phyloP scores from a whole-genome alignment of 768 basidiomycete genomes.

The Kwoniella bestiolae region DNA sequence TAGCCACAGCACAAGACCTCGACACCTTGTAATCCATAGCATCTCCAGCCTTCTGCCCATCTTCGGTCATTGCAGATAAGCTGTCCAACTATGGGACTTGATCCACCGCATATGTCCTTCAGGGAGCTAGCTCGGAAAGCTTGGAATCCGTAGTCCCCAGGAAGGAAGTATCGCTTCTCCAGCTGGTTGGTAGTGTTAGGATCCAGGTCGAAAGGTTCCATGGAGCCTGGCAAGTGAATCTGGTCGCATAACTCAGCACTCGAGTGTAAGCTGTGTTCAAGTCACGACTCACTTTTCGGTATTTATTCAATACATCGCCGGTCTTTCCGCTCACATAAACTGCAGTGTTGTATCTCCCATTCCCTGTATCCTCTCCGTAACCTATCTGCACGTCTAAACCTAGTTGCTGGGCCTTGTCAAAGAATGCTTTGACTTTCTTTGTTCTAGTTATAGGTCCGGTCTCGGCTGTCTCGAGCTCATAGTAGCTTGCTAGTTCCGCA shows the following conservation, averaged over 20 bases:
- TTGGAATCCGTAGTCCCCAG: constrained; percentile 53
- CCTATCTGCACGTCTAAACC: constrained; percentile 55
- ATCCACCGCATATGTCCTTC: constrained; percentile 27
- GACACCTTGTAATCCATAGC: constrained; percentile 51
- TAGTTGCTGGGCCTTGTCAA: constrained; percentile 40
- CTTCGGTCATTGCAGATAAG: constrained; percentile 56
- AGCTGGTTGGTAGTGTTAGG: constrained; percentile 55
- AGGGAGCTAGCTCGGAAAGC: constrained; percentile 51
- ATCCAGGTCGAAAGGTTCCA: constrained; percentile 53
- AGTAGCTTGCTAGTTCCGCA: constrained; percentile 45
- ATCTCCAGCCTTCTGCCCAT: constrained; percentile 56
- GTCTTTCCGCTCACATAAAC: constrained; percentile 45
- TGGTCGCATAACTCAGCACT: not conserved
- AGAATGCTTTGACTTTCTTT: constrained; percentile 44
- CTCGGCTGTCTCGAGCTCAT: constrained; percentile 39
- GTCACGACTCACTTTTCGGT: constrained; percentile 43
- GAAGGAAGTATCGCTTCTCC: constrained; percentile 56
- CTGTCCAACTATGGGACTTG: constrained; percentile 49
- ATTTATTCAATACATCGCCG: constrained; percentile 48
- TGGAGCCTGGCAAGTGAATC: constrained; percentile 50
- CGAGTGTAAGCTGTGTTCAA: too few species aligned
- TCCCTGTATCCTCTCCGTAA: constrained; percentile 52
- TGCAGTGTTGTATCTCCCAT: constrained; percentile 50
- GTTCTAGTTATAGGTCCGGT: constrained; percentile 33
- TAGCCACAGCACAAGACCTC: constrained; percentile 55